Conservation (phyloP, 1,284 basidiomycete genomes). For the Pyrrhoderma noxium region DNA sequence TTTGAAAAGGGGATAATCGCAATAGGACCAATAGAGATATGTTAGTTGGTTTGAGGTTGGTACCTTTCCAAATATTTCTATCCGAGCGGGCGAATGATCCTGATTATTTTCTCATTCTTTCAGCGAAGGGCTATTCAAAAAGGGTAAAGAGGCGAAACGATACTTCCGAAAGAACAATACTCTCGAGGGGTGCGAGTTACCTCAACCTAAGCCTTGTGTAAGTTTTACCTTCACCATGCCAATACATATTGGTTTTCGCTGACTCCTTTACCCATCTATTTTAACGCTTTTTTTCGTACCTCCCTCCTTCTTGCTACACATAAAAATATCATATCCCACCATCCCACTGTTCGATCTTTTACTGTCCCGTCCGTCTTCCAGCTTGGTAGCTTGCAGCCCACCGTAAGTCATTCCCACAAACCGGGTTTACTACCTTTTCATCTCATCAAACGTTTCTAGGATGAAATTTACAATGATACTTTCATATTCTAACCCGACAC, state of each 20-base stretch:
- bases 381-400: slow-evolving; percentile 10
- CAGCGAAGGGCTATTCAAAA: no score
- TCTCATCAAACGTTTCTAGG: no score
- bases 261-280: no score
- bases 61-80: background rate
- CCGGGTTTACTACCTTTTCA: no score
- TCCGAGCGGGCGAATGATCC: no score
- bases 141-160: slow-evolving; percentile 6
- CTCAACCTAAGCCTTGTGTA: slow-evolving; percentile 13
- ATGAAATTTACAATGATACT: no score
- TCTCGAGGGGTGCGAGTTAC: background rate
- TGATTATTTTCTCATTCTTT: no score
- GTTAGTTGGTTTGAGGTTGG: slow-evolving; percentile 9
- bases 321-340: no score
- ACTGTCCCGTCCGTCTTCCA: no score
- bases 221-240: background rate
- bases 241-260: no score
- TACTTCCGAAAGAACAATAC: background rate
- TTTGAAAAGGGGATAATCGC: slow-evolving; percentile 12
- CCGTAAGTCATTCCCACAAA: background rate
- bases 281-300: background rate
- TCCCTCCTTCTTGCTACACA: background rate
- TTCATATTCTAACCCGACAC: no score
- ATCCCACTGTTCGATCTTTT: no score
- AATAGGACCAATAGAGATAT: slow-evolving; percentile 10